Evolutionary conservation across 1,139 yeast species (phyloP), one percentile per base, ranked within the genome.

Genomic region (Magnusiomyces paraingens): DNA sequence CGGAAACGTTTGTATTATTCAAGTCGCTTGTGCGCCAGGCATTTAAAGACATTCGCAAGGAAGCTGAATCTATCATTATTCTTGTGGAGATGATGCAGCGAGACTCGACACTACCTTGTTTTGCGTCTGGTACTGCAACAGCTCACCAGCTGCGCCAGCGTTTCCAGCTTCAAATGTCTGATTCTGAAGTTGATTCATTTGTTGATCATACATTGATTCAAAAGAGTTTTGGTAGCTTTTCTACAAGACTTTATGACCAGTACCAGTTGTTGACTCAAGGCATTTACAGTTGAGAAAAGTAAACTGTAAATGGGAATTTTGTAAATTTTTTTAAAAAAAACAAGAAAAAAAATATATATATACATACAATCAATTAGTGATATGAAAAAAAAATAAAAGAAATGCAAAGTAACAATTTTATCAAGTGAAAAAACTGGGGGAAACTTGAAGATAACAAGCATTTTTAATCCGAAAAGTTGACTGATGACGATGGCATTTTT

Each of bases 261-360:
- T 93, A 86, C 72, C 99, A 93, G 71, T 73, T 93, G 69, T 72
- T 90, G 51, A 90, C 98, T 0, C 99, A 93, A 70, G 99, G 99
- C 45, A 93, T 91, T 29, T 90, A 88, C 67, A 84, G 85, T 51
- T 69, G 32, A 26, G 32, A 26, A 26, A 26, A 26, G 8, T n/a
- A n/a, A n/a, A n/a, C n/a, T n/a, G n/a, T n/a, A n/a, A n/a, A n/a
- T n/a, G n/a, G n/a, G n/a, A n/a, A n/a, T n/a, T n/a, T n/a, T n/a
- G n/a, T n/a, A n/a, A n/a, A n/a, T n/a, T n/a, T n/a, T n/a, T n/a
- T n/a, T n/a, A n/a, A n/a, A n/a, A n/a, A n/a, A n/a, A n/a, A n/a
- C n/a, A n/a, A n/a, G n/a, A n/a, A n/a, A n/a, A n/a, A n/a, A n/a
- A n/a, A 12, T 32, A 32, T 32, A 32, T 32, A 32, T 32, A 32